Conservation (phyloP, 176 grass and related monocot species). For the Aegilops sharonensis region DNA sequence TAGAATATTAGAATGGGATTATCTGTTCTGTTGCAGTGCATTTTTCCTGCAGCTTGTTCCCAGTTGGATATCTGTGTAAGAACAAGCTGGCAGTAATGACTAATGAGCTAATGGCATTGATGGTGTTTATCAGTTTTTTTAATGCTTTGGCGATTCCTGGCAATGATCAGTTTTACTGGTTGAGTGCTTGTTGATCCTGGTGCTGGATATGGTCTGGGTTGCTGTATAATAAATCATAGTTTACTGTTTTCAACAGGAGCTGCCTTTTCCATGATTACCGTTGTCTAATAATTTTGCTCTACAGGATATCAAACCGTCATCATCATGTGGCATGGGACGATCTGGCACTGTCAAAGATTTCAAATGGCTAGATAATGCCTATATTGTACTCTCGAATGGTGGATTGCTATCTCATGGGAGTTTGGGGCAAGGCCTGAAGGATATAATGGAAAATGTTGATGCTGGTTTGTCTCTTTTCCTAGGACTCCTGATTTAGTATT, state of each 20-base stretch:
- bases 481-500: slow-evolving; percentile 28
- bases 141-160: neutral
- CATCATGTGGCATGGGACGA: slow-evolving; percentile 45
- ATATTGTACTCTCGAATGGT: slow-evolving; percentile 54
- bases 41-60: neutral
- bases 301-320: slow-evolving; percentile 58
- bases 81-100: neutral
- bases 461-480: slow-evolving; percentile 49
- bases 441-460: slow-evolving; percentile 76
- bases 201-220: neutral
- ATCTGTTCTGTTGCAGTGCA: neutral
- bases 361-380: slow-evolving; percentile 73
- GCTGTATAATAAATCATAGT: neutral
- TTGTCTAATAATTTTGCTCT: neutral
- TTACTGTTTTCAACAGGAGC: neutral
- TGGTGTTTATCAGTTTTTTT: neutral
- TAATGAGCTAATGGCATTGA: neutral
- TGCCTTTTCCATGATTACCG: neutral
- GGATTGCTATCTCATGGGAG: slow-evolving; percentile 60
- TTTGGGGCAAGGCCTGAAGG: slow-evolving; percentile 53
- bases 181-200: neutral
- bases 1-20: neutral
- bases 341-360: slow-evolving; percentile 65
- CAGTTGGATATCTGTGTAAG: neutral
- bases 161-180: neutral